Evolutionary conservation across 2,329 filamentous ascomycete genomes (phyloP).

Genomic region (Nemania sp.): DNA sequence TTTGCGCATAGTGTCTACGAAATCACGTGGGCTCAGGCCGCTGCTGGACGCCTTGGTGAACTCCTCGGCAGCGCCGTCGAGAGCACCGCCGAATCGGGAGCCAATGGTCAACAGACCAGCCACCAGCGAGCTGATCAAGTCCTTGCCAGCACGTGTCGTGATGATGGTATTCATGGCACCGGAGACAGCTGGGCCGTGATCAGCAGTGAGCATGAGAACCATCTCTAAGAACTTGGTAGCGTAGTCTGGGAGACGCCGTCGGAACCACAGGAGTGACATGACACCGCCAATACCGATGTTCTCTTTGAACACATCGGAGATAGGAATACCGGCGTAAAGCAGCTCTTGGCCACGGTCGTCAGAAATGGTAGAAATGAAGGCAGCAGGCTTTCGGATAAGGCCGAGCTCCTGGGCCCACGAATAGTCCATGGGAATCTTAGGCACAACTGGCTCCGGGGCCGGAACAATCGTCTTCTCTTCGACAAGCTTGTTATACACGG

Average conservation of each 20-base stretch:
- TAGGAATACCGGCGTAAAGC: slow-evolving; percentile 98
- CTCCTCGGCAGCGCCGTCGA: slow-evolving; percentile 93
- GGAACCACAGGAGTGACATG: slow-evolving; percentile 99
- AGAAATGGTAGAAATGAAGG: slow-evolving; percentile 99
- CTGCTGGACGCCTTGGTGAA: slow-evolving; percentile 99
- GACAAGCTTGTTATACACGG: slow-evolving; percentile 88
- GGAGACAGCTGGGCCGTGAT: slow-evolving; percentile 97
- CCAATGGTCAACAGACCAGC: slow-evolving; percentile 97
- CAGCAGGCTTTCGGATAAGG: slow-evolving; percentile 98
- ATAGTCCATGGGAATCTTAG: slow-evolving; percentile 99
- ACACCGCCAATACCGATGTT: slow-evolving; percentile 99
- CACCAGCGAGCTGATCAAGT: slow-evolving; percentile 93
- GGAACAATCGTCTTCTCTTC: slow-evolving; percentile 83
- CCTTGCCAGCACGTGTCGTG: slow-evolving; percentile 98
- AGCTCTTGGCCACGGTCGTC: slow-evolving; percentile 99
- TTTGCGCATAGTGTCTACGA: slow-evolving; percentile 98
- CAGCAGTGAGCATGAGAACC: slow-evolving; percentile 99
- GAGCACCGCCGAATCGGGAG: slow-evolving; percentile 94
- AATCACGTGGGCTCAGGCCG: slow-evolving; percentile 96
- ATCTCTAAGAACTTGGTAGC: slow-evolving; percentile 99
- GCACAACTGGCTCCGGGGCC: slow-evolving; percentile 84
- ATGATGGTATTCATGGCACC: slow-evolving; percentile 99
- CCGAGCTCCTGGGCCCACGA: slow-evolving; percentile 99
- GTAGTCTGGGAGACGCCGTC: slow-evolving; percentile 91
- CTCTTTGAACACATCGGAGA: slow-evolving; percentile 99